Conservation (phyloP, 1,284 basidiomycete genomes). For the Ustilago cynodontis region DNA sequence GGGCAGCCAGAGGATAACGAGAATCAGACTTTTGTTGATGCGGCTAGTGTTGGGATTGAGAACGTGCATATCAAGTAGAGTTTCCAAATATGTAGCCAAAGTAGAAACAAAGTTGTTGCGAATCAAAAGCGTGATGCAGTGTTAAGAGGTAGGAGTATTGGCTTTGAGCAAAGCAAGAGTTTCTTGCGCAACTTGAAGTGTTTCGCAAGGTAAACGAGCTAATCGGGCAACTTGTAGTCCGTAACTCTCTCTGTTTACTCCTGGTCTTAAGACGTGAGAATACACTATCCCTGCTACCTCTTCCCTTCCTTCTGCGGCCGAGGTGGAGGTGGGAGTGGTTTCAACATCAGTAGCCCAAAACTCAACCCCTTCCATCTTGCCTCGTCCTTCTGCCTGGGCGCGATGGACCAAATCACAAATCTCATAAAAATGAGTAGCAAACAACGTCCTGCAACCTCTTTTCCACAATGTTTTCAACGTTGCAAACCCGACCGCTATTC, state of each 20-base stretch:
- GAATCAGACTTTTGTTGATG: constrained; percentile 49
- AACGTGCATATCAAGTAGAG: constrained; percentile 22
- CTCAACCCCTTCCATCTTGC: constrained; percentile 72
- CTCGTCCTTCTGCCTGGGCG: neutral
- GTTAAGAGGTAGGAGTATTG: neutral
- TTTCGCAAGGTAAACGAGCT: constrained; percentile 80
- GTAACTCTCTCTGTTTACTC: constrained; percentile 91
- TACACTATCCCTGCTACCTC: constrained; percentile 80
- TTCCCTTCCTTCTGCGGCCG: too few relatives aligned
- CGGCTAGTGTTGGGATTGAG: constrained; percentile 27
- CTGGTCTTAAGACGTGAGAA: constrained; percentile 82
- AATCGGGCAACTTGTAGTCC: constrained; percentile 90
- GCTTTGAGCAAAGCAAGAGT: constrained; percentile 12
- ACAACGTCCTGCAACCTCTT: constrained; percentile 85
- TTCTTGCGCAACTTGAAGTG: constrained; percentile 7
- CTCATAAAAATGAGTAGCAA: constrained; percentile 98
- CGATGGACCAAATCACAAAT: constrained; percentile 78
- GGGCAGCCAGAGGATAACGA: constrained; percentile 13
- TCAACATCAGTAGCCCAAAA: constrained; percentile 93
- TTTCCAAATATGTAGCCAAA: too few relatives aligned
- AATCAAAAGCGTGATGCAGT: too few relatives aligned
- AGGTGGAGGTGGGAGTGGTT: too few relatives aligned
- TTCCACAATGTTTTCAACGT: constrained; percentile 84
- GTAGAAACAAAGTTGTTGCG: too few relatives aligned
- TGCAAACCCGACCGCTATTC: constrained; percentile 91